Base-by-base conservation (phyloP, 148 eudicot genomes). In the Chenopodium album region DNA sequence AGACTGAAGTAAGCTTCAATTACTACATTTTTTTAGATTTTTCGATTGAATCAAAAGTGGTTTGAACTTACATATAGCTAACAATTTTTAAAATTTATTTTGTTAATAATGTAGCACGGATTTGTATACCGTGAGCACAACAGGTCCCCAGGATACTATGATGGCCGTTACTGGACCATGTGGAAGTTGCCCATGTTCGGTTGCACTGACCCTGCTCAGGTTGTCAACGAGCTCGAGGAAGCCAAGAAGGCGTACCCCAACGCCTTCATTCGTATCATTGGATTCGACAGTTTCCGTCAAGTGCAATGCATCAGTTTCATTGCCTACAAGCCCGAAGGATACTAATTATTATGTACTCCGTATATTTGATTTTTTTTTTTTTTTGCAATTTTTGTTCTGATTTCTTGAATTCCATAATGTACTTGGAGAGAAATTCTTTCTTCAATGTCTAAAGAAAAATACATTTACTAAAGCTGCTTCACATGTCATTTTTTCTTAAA, bases 131-230 rank as follows among this genome's bases (percentile, higher is more conserved):
- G 88, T 85, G 90, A 89, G 87, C 28, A 85, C 88, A 56, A 77
- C 60, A 76, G 13, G 60, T 79, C 85, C 52, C 90, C 90, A 23
- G 92, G 92, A 16, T 88, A 86, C 89, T 88, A 90, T 31, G 92
- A 90, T 28, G 92, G 90, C 19, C 84, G 92, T n/a, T 86, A 88
- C 89, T 90, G 90, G 92, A 85, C 89, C 29, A 90, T 90, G 92
- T 90, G 89, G 89, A 90, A 90, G 88, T 62, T 88, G 71, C 90
- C 90, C 73, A 88, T 90, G 90, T 87, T 83, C 85, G 90, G 90
- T 10, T 86, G 90, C 89, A 89, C 87, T 0, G 89, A 87, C 81
- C 59, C 88, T 0, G 4, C 82, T 23, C 92, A 89, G 71, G 88
- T 89, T 1, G 29, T 82, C 22, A 69, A 73, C 1, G 90, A 87